Evolutionary conservation across 805 yeast genomes (phyloP).

Genomic region (Yamadazyma paraphyllophila): DNA sequence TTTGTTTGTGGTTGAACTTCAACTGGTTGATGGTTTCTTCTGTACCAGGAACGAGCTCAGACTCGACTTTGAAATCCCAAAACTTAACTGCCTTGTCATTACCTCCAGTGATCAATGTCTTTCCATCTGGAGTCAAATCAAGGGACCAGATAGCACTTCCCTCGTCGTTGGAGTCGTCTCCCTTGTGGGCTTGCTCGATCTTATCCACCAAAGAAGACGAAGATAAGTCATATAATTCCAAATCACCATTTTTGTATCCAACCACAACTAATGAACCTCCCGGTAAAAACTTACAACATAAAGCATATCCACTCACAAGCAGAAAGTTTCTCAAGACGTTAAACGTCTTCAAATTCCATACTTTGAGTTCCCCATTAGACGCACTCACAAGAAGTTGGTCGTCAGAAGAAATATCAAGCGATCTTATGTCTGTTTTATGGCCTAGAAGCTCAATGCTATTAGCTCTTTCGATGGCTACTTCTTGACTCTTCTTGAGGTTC

Average conservation of each 20-base stretch:
- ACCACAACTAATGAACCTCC: slow-evolving; percentile 86
- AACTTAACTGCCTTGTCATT: slow-evolving; percentile 88
- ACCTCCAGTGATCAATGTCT: slow-evolving; percentile 83
- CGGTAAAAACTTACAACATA: slow-evolving; percentile 79
- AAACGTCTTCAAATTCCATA: slow-evolving; percentile 77
- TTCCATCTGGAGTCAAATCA: slow-evolving; percentile 84
- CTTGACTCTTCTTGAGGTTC: slow-evolving; percentile 47
- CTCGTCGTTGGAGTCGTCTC: slow-evolving; percentile 22
- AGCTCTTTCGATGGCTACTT: slow-evolving; percentile 44
- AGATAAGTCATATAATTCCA: slow-evolving; percentile 84
- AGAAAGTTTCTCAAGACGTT: slow-evolving; percentile 77
- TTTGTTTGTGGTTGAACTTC: slow-evolving; percentile 68
- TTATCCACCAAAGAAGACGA: slow-evolving; percentile 70
- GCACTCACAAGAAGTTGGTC: slow-evolving; percentile 82
- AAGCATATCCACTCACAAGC: slow-evolving; percentile 77
- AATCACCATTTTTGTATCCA: slow-evolving; percentile 84
- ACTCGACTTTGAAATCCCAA: slow-evolving; percentile 77
- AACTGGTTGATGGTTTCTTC: slow-evolving; percentile 48
- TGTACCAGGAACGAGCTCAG: slow-evolving; percentile 72
- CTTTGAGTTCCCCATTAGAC: slow-evolving; percentile 82
- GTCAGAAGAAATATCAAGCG: slow-evolving; percentile 80
- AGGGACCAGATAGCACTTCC: slow-evolving; percentile 81
- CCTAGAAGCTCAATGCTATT: slow-evolving; percentile 74
- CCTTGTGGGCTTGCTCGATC: slow-evolving; percentile 66
- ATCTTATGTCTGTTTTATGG: slow-evolving; percentile 85